Percentiles rank a stretch among this genome's conserved stretches.
These are phyloP conservation scores for Coprinopsis marcescibilis DNA, from an alignment of 768 basidiomycete genomes.

Conservation along the genomic window DNA sequence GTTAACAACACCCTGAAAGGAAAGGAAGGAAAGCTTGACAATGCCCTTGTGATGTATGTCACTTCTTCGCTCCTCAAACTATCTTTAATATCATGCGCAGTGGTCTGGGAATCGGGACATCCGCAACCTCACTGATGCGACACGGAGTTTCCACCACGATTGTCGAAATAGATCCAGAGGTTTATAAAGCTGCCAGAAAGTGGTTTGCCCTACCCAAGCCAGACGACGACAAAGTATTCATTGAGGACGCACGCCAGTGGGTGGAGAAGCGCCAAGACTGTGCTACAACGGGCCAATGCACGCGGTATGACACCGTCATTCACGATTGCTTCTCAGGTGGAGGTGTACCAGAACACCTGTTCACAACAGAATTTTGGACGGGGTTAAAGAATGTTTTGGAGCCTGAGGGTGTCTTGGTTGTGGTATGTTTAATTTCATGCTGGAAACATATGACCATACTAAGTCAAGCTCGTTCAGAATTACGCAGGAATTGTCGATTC, in stretches of 20 bases:
- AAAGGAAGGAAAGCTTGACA: conserved; percentile 34
- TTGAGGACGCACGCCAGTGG: conserved; percentile 76
- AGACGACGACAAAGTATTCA: conserved; percentile 50
- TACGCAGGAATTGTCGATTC: conserved; percentile 71
- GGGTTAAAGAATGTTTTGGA: conserved; percentile 59
- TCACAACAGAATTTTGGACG: conserved; percentile 79
- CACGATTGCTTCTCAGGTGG: conserved; percentile 97
- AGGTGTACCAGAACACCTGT: conserved; percentile 80
- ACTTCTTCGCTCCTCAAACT: conserved; percentile 10
- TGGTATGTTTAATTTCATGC: conserved; percentile 52
- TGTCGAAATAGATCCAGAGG: conserved; percentile 90
- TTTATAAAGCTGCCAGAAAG: conserved; percentile 73
- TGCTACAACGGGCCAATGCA: conserved; percentile 21
- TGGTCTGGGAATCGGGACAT: conserved; percentile 84
- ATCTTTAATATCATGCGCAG: conserved; percentile 31
- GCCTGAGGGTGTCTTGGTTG: conserved; percentile 69
- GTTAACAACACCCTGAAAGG: conserved; percentile 45
- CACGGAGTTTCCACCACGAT: conserved; percentile 72
- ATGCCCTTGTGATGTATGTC: conserved; percentile 65
- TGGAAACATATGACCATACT: background rate
- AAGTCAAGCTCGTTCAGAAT: conserved; percentile 46
- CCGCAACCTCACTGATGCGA: conserved; percentile 65
- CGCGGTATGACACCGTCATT: conserved; percentile 63
- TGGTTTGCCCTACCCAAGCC: conserved; percentile 79
- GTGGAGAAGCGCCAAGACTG: conserved; percentile 37